Evolutionary conservation across 768 basidiomycete genomes (phyloP).

Genomic region (Lentinus tigrinus): DNA sequence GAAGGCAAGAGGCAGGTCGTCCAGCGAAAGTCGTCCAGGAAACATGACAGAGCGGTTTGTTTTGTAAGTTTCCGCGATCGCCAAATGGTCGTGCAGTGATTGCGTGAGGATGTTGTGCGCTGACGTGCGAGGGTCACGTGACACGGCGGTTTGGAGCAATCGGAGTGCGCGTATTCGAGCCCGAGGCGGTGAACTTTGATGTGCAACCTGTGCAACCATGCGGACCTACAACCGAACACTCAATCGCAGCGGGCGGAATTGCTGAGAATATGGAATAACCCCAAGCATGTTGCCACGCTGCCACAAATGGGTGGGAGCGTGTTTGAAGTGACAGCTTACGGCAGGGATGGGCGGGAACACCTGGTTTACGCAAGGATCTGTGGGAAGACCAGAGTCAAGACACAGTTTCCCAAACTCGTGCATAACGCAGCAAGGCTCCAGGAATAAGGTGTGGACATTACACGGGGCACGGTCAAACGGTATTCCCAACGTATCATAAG

Average conservation of each 20-base stretch:
- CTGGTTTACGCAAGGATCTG: neutral
- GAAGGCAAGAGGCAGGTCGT: neutral
- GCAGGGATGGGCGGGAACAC: neutral
- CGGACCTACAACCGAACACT: neutral
- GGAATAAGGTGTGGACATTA: too few species aligned
- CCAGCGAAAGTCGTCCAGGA: neutral
- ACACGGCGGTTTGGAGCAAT: constrained; percentile 4
- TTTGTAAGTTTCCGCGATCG: constrained; percentile 3
- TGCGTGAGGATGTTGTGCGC: constrained; percentile 18
- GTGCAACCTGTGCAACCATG: neutral
- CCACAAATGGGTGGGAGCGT: neutral
- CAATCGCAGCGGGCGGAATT: constrained; percentile 2
- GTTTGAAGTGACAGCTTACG: neutral
- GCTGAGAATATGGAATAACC: neutral
- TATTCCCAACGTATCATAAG: too few species aligned
- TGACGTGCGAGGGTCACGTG: constrained; percentile 18
- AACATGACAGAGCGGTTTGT: neutral
- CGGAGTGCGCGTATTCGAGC: constrained; percentile 2
- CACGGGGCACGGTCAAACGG: too few species aligned
- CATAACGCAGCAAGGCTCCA: too few species aligned
- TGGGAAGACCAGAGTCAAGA: neutral
- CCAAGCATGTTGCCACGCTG: neutral
- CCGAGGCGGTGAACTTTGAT: constrained; percentile 6
- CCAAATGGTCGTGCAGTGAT: constrained; percentile 13
- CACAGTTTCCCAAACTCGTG: neutral